Base-by-base conservation (phyloP, 2,329 filamentous ascomycete species). In the Metarhizium anisopliae region DNA sequence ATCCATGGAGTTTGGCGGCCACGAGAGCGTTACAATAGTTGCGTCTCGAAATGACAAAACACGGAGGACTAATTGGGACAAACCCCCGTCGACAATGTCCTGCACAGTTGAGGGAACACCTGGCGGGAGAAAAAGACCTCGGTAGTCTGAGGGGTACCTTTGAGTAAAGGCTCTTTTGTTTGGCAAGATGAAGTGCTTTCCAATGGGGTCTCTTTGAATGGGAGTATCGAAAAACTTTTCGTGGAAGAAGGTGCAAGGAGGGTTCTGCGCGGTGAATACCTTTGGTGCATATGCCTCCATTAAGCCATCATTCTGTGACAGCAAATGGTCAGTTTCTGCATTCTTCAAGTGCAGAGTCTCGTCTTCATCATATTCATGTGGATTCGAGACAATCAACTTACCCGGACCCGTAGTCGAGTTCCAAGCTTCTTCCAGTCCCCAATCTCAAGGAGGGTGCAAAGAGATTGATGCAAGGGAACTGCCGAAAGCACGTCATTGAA, bases 401-500 rank as follows among this genome's bases (percentile, higher is more conserved):
- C 56, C 47, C 40, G 20, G 36, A 56, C 49, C 25, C 56, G 36
- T 29, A 58, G 51, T 18, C 56, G 56, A 40, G 51, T 14, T 6
- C 50, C 54, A 7, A 58, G 51, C 47, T 58, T 58, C 36, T 50
- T 58, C 56, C 56, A 58, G 29, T 58, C 54, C 5, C 56, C 56
- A 42, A 50, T 56, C 52, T 58, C 51, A 25, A 58, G 52, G 16
- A 58, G 47, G 1, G n/a, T 25, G 35, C 54, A 56, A 16, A 58
- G 43, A 20, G 54, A 53, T 11, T 52, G 43, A 18, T 58, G 51
- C 8, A 58, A 51, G 40, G 40, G 45, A 16, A 42, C 25, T 13
- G 47, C 56, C 30, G 51, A 32, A 47, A 58, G 54, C 54, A 58
- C 56, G 53, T 58, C 56, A 40, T 58, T 58, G 54, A 58, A 58